Base-by-base conservation (phyloP, 2,329 filamentous ascomycete species). In the Colletotrichum orchidophilum region DNA sequence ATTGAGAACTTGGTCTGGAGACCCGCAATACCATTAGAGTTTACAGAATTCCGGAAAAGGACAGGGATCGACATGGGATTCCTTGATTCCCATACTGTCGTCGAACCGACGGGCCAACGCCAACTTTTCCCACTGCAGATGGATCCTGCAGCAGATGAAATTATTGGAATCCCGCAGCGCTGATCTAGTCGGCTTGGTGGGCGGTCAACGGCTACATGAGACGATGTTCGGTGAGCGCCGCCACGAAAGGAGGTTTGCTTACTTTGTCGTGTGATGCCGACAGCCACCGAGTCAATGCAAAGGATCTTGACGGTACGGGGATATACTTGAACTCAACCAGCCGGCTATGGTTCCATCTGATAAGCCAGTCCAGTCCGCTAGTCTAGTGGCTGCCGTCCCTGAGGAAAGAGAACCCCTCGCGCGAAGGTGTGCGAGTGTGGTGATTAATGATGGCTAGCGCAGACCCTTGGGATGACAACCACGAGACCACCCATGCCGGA, bases 11-110 rank as follows among this genome's bases (percentile, higher is more conserved):
- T 72, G 61, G 70, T 70, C 70, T 54, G 50, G 55, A 52, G 61
- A 58, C 66, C 70, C 70, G 54, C 70, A 70, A 66, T 57, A 35
- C 27, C 50, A 55, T 72, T 72, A 70, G 52, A 70, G 66, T 70
- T 70, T 46, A 62, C 42, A 29, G 35, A 50, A 29, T 60, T 60
- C 70, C 49, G 60, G 70, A 66, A 46, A 29, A 27, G 60, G 29
- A 46, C 21, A 55, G 50, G 60, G 71, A 62, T 73, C 68, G 63
- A 61, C 55, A 71, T 73, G 68, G 63, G 39, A 71, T 64, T 73
- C 71, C 68, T 53, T 71, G 63, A 68, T 71, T 63, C 60, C 63
- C 58, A 73, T 73, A 9, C 58, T 55, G 29, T 39, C 46, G 35
- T 66, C 33, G 52, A 62, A 57, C 57, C 9, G 63, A 29, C 52